Evolutionary conservation across 495 filamentous ascomycete genomes (phyloP), one percentile per base, ranked within the genome.

Genomic region (Penicillium coprophilum): DNA sequence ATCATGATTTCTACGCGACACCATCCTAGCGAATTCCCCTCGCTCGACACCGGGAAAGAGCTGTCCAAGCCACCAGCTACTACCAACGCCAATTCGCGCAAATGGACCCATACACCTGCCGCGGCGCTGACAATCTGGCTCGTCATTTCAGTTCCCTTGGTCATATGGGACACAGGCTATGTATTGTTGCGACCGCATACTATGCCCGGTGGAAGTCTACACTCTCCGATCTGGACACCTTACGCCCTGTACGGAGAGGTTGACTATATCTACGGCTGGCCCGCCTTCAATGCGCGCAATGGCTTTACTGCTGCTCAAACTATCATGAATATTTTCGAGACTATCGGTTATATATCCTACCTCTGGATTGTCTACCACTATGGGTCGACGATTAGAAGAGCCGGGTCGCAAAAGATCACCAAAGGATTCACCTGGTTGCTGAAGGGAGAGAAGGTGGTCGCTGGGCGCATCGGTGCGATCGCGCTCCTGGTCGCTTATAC

Each of bases 261-360:
- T 53, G 93, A 97, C 67, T 80, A 91, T 68, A 78, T 92, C 32
- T 97, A 97, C 72, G 90, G 92, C 23, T 87, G 81, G 80, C 87
- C 87, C 61, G 87, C 89, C 8, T 91, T 80, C 69, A 73, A 89
- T 54, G 82, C 78, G 50, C 70, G 76, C 31, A 87, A 87, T 69
- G 91, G 92, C 2, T 96, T 94, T 67, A 89, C 91, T 0, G 82
- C 79, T 13, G 91, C 91, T 57, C 92, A 96, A 77, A 80, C 80
- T 13, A 49, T 76, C 3, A 49, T 96, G 69, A 97, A 96, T 63
- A 58, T 87, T 1, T 48, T 91, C 56, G 93, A 97, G 79, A 85
- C 80, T 9, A 56, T 76, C 38, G 78, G 85, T 48, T 96, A 96
- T 68, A 41, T 85, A 23, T 80, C 73, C 45, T 96, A 96, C 65